These are phyloP conservation scores for Macrolepiota fuliginosa DNA, from an alignment of 768 basidiomycete genomes.

Conservation along the genomic window DNA sequence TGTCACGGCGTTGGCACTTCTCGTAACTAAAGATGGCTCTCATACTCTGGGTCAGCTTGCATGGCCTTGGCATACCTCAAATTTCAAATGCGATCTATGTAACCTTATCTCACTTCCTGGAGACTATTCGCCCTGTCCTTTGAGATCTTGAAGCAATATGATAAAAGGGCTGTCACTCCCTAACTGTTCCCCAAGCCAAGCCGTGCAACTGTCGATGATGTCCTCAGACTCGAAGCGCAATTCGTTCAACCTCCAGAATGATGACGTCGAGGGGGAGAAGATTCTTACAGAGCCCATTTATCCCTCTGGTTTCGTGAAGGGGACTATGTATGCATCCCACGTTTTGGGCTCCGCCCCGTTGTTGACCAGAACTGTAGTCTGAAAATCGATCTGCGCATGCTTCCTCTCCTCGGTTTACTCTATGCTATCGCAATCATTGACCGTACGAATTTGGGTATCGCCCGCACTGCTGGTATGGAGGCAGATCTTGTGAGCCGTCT, in stretches of 20 bases:
- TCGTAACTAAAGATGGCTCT: not conserved
- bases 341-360: not conserved
- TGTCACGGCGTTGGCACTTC: not conserved
- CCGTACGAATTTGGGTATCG: slow-evolving; percentile 33
- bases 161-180: not conserved
- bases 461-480: slow-evolving; percentile 35
- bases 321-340: slow-evolving; percentile 18
- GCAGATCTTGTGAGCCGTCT: slow-evolving; percentile 24
- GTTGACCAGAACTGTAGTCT: slow-evolving; percentile 21
- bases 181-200: too few species aligned
- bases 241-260: slow-evolving; percentile 19
- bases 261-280: slow-evolving; percentile 18
- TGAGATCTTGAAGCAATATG: not conserved
- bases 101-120: too few species aligned
- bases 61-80: not conserved
- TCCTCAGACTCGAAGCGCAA: slow-evolving; percentile 21
- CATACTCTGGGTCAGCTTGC: not conserved
- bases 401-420: slow-evolving; percentile 32
- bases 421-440: slow-evolving; percentile 36
- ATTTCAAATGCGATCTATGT: too few species aligned
- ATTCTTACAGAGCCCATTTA: slow-evolving; percentile 9
- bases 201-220: slow-evolving; percentile 9
- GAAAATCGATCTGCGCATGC: slow-evolving; percentile 31
- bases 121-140: too few species aligned
- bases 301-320: slow-evolving; percentile 20